Percentiles rank a stretch among this genome's conserved stretches.
Evolutionary conservation across 306 rosid species (phyloP).

Genomic region (Cicer arietinum): DNA sequence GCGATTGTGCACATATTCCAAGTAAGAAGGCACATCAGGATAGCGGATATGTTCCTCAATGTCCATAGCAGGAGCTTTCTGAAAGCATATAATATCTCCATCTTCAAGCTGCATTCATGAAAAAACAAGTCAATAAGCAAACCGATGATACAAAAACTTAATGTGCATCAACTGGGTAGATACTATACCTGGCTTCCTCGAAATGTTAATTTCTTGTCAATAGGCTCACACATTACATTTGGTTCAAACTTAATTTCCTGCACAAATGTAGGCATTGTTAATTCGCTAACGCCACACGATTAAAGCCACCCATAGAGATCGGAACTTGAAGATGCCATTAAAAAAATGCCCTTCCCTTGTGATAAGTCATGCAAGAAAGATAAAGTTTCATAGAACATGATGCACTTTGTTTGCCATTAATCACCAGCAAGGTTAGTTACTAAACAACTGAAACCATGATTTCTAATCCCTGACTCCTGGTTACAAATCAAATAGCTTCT

Average conservation of each 20-base stretch:
- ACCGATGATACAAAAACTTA: slow-evolving; percentile 20
- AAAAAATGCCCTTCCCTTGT: slow-evolving; percentile 4
- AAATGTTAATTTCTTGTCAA: slow-evolving; percentile 85
- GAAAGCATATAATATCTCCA: slow-evolving; percentile 94
- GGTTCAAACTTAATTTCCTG: slow-evolving; percentile 99
- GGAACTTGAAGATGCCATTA: slow-evolving; percentile 9
- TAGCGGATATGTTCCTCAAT: slow-evolving; percentile 65
- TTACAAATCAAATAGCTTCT: slow-evolving; percentile 30
- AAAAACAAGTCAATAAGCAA: slow-evolving; percentile 23
- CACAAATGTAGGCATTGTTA: slow-evolving; percentile 35
- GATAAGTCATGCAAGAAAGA: slow-evolving; percentile 24
- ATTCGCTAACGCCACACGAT: slow-evolving; percentile 6
- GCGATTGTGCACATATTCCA: slow-evolving; percentile 92
- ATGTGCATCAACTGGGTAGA: background rate
- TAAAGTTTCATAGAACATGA: slow-evolving; percentile 2
- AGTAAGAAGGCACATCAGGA: slow-evolving; percentile 91
- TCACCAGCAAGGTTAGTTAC: slow-evolving; percentile 13
- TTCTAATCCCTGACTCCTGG: slow-evolving; percentile 2
- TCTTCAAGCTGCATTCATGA: slow-evolving; percentile 78
- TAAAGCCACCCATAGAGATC: slow-evolving; percentile 12
- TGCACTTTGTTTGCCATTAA: slow-evolving; percentile 26
- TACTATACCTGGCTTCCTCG: slow-evolving; percentile 83
- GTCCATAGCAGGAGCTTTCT: slow-evolving; percentile 65
- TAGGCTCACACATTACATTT: slow-evolving; percentile 92
- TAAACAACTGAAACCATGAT: slow-evolving; percentile 20